Evolutionary conservation across 2,329 filamentous ascomycete species (phyloP), one percentile per base, ranked within the genome.

Genomic region (Amauroascus niger): DNA sequence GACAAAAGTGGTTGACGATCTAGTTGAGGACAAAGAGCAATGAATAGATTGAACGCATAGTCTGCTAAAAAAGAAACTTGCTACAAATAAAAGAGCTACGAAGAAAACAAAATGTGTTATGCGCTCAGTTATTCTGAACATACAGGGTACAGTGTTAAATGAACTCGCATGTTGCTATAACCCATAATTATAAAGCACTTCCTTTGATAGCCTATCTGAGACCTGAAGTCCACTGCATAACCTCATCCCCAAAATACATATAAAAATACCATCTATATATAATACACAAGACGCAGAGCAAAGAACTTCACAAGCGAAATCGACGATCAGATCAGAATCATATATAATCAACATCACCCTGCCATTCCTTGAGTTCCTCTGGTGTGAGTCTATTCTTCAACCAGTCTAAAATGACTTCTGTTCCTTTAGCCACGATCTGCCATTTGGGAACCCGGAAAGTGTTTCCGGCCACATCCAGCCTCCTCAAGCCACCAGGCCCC

Each of bases 361-460:
- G 66, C 66, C 65, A 71, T 49, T 70, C 67, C 22, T 63, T 64
- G 45, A 74, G 57, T 18, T 73, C 71, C 39, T 67, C 64, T n/a
- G 61, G 63, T 1, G 87, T 83, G 33, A 95, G 84, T 53, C 85
- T 79, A 26, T 88, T 86, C 56, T 87, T 79, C 49, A 96, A 69
- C 86, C 88, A 95, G 48, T 82, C 77, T 60, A 96, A 72, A 0
- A 88, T 84, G 1, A 87, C 85, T 62, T 95, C 88, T 0, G 90
- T 96, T 0, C 91, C 91, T 58, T 88, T 86, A 56, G 91, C 86
- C 46, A 97, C 72, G 6, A 95, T 79, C 58, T 86, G 86, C 73
- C 86, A 90, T 54, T 87, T 81, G 0, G 91, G 91, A 30, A 96
- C 88, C 30, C 88, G 79, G 71, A 97, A 97, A 30, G 83, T 78